Evolutionary conservation across 2,329 filamentous ascomycete genomes (phyloP).

Genomic region (Chalaropsis thielavioides): DNA sequence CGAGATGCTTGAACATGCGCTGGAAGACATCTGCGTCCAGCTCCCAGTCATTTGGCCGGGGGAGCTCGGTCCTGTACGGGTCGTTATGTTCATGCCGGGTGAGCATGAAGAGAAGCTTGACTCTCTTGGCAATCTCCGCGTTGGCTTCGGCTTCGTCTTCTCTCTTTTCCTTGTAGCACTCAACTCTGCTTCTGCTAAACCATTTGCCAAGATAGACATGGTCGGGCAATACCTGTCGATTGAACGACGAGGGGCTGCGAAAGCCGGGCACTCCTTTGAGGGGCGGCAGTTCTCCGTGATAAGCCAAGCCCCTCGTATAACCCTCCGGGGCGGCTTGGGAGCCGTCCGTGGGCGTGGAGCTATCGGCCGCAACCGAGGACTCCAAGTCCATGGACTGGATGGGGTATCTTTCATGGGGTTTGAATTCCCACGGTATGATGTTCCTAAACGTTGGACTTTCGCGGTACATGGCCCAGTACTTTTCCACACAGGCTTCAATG

Average conservation of each 20-base stretch:
- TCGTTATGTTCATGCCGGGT: neutral
- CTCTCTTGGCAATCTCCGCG: neutral
- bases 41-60: neutral
- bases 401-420: neutral
- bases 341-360: neutral
- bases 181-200: neutral
- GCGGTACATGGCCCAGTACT: neutral
- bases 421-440: neutral
- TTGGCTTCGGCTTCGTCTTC: neutral
- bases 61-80: neutral
- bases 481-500: neutral
- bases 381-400: neutral
- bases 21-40: neutral
- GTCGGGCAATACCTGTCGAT: neutral
- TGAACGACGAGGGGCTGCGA: neutral
- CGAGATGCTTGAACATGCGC: neutral
- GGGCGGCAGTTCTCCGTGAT: neutral
- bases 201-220: neutral
- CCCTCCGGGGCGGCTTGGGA: neutral
- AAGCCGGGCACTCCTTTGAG: neutral
- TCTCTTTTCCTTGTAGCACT: neutral
- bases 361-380: neutral
- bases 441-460: neutral
- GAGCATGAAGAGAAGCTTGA: neutral
- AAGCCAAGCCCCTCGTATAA: neutral